Percentiles rank a stretch among this genome's conserved stretches.
Conservation (phyloP, 192 early-diverging fungal genomes). For the Podila epigama region DNA sequence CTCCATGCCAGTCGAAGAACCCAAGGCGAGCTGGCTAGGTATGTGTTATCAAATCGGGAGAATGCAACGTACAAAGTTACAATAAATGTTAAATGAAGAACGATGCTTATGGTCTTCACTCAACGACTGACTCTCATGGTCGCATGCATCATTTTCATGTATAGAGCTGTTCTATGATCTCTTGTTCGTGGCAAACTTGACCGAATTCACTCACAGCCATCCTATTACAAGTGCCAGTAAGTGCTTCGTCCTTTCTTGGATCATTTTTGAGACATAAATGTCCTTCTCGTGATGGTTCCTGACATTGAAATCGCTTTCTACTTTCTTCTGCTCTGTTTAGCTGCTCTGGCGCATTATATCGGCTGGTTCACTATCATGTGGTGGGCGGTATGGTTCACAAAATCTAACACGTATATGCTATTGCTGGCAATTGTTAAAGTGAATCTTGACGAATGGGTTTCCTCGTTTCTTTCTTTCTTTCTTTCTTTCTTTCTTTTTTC, state of each 20-base stretch:
- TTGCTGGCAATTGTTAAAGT: background rate
- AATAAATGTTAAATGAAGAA: background rate
- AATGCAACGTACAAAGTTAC: background rate
- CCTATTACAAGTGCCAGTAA: constrained; percentile 51
- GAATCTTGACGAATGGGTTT: no score
- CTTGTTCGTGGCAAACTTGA: constrained; percentile 57
- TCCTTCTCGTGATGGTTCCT: background rate
- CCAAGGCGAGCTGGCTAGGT: constrained; percentile 41
- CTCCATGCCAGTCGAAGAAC: constrained; percentile 20
- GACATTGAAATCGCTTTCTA: background rate
- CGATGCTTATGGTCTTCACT: background rate
- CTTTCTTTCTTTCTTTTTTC: constrained; percentile 1
- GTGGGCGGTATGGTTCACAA: constrained; percentile 57
- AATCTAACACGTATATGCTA: background rate
- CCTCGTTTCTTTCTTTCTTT: no score
- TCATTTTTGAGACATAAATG: no score
- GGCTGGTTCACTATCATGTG: constrained; percentile 60
- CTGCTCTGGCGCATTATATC: constrained; percentile 49
- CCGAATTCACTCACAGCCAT: constrained; percentile 56
- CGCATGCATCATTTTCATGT: background rate
- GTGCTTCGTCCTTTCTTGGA: background rate
- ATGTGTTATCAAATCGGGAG: no score
- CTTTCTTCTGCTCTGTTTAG: constrained; percentile 2
- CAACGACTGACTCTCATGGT: no score
- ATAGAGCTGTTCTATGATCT: constrained; percentile 60